A percentile compares a stretch with the other conserved stretches of the same genome.
These are phyloP conservation scores for Neurospora sp. DNA, from an alignment of 495 filamentous ascomycete genomes.

Conservation along the genomic window DNA sequence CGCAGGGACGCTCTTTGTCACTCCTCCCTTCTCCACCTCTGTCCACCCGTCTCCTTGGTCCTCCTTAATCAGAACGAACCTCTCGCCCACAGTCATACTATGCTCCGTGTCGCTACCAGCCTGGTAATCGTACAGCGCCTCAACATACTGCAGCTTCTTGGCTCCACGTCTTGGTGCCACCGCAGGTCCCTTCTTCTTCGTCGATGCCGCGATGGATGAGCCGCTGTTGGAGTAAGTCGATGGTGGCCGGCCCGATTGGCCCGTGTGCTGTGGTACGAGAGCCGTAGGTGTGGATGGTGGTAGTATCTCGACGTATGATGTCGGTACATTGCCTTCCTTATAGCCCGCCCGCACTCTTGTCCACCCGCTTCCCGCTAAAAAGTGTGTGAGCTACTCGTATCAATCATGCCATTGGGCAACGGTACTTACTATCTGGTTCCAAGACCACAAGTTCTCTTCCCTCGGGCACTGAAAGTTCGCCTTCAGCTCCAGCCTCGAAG, in stretches of 20 bases:
- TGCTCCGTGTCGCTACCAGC: constrained; percentile 80
- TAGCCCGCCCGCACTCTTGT: constrained; percentile 60
- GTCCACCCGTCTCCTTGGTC: constrained; percentile 93
- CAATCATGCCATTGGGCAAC: neutral
- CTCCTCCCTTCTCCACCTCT: constrained; percentile 86
- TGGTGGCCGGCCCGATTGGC: constrained; percentile 40
- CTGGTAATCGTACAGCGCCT: constrained; percentile 86
- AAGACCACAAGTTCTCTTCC: constrained; percentile 65
- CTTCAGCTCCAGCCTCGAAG: constrained; percentile 68
- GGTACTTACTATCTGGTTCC: constrained; percentile 75
- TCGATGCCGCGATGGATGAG: constrained; percentile 44
- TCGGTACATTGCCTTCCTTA: constrained; percentile 75
- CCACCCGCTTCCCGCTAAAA: constrained; percentile 82
- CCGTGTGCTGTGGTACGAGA: constrained; percentile 41
- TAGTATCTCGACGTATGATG: constrained; percentile 52
- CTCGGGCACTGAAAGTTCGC: constrained; percentile 71
- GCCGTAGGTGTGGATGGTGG: constrained; percentile 42
- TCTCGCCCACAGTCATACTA: constrained; percentile 81
- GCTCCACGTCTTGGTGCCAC: constrained; percentile 88
- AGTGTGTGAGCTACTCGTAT: neutral
- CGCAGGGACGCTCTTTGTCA: constrained; percentile 84
- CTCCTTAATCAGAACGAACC: constrained; percentile 75
- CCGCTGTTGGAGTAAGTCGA: constrained; percentile 78
- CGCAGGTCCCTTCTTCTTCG: constrained; percentile 84
- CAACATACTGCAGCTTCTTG: constrained; percentile 90